A percentile compares a stretch with the other conserved stretches of the same genome.
Evolutionary conservation across 805 yeast species (phyloP).

Genomic region (Wickerhamiella kurtzmanii): DNA sequence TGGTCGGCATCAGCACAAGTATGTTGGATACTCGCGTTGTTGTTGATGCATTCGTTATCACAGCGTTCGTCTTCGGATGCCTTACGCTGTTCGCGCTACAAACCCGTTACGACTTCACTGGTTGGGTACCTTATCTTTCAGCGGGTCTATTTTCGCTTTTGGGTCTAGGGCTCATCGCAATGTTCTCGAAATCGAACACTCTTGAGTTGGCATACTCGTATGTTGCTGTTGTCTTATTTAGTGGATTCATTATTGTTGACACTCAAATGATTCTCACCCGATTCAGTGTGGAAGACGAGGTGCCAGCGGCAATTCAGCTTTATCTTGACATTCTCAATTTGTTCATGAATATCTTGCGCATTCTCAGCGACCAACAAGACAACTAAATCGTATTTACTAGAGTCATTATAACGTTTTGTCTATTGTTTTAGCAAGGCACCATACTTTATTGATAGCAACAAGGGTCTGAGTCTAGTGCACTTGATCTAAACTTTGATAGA

Average conservation of each 20-base stretch:
- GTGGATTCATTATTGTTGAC: constrained; percentile 61
- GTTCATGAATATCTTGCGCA: constrained; percentile 61
- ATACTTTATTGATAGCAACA: too few relatives aligned
- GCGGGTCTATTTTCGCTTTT: constrained; percentile 53
- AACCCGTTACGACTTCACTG: constrained; percentile 58
- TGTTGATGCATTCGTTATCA: constrained; percentile 56
- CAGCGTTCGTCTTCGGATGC: constrained; percentile 59
- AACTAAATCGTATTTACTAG: background rate
- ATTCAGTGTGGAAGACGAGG: constrained; percentile 69
- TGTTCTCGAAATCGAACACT: constrained; percentile 51
- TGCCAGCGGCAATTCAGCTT: constrained; percentile 63
- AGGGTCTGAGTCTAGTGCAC: too few relatives aligned
- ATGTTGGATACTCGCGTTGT: constrained; percentile 50
- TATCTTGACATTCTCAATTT: constrained; percentile 75
- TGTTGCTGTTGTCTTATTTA: constrained; percentile 61
- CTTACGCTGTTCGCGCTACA: constrained; percentile 66
- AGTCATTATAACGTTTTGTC: too few relatives aligned
- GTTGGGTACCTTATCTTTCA: constrained; percentile 47
- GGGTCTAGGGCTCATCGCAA: constrained; percentile 55
- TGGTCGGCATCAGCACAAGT: constrained; percentile 54
- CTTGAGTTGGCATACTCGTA: constrained; percentile 55
- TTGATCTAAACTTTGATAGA: too few relatives aligned
- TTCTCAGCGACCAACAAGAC: constrained; percentile 29
- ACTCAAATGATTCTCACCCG: constrained; percentile 68
- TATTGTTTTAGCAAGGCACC: too few relatives aligned